Base-by-base conservation (phyloP, 169 alveolate species). In the Ichthyophthirius multifiliis region DNA sequence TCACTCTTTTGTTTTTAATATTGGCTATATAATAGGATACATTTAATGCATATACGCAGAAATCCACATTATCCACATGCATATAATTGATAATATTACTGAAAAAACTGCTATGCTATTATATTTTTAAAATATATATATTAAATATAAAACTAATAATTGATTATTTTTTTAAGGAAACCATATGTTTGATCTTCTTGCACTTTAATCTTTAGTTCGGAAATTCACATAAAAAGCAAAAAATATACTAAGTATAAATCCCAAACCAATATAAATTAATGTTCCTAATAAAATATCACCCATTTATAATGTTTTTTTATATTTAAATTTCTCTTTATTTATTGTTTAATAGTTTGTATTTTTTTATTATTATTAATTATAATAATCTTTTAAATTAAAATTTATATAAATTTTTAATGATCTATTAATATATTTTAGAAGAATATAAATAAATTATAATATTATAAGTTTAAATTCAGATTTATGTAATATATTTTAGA, bases 51-150 rank as follows among this genome's bases (percentile, higher is more conserved):
- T 55, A 55, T 55, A 55, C 31, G 71, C 71, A 55, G 32, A 16
- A 15, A 55, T 39, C 71, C 71, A 55, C 71, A 55, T 55, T 27
- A 55, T 55, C 71, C 71, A 55, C 71, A 55, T 55, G 18, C 71
- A 55, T 12, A 55, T 55, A 39, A 34, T 27, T 55, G 71, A 55
- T 55, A 55, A 55, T 20, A 55, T 55, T n/a, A 55, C 71, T 55
- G 71, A 55, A 23, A 55, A 55, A 20, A 55, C 39, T 20, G 71
- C 71, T 27, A 55, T 55, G 71, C 71, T 55, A 20, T 3, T 27
- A 27, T 27, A 27, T 55, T 47, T 47, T 55, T 3, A 55, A 55
- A 55, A 20, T 15, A 2, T 10, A 27, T 16, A 27, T 2, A 47
- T 0, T 55, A 15, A 10, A 10, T 55, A 5, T 55, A 1, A 55